Evolutionary conservation across 805 yeast species (phyloP).

Genomic region (Starmerella lactis-condensi): DNA sequence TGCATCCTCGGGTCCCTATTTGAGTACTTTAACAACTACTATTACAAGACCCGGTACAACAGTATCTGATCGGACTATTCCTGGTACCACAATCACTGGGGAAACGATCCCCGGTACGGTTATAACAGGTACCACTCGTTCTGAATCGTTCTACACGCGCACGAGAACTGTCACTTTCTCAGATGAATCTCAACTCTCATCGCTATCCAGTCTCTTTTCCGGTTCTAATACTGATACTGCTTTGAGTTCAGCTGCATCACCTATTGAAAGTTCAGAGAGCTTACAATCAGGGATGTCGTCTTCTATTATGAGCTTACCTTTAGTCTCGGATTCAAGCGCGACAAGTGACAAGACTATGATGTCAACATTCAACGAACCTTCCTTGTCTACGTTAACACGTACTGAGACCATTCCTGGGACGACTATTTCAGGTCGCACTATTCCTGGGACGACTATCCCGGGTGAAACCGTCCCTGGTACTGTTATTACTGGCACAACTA

Average conservation of each 20-base stretch:
- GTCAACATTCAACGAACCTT: conserved; percentile 1
- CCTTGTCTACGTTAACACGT: conserved; percentile 2
- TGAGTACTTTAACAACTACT: too few species aligned
- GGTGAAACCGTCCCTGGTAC: conserved; percentile 11
- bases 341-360: conserved; percentile 2
- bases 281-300: conserved; percentile 1
- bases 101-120: conserved; percentile 15
- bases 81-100: conserved; percentile 11
- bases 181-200: background rate
- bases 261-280: conserved; percentile 1
- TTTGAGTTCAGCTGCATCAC: background rate
- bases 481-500: conserved; percentile 13
- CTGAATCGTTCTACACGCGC: background rate
- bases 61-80: conserved; percentile 3
- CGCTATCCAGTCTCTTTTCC: conserved; percentile 1
- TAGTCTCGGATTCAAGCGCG: conserved; percentile 1
- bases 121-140: conserved; percentile 9
- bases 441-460: conserved; percentile 4
- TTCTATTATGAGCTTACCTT: background rate
- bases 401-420: conserved; percentile 7
- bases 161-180: background rate
- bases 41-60: background rate
- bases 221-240: background rate
- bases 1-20: too few species aligned
- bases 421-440: conserved; percentile 5